Evolutionary conservation across 257 asterid genomes (phyloP), one percentile per base, ranked within the genome.

Genomic region (Przewalskia tangutica): DNA sequence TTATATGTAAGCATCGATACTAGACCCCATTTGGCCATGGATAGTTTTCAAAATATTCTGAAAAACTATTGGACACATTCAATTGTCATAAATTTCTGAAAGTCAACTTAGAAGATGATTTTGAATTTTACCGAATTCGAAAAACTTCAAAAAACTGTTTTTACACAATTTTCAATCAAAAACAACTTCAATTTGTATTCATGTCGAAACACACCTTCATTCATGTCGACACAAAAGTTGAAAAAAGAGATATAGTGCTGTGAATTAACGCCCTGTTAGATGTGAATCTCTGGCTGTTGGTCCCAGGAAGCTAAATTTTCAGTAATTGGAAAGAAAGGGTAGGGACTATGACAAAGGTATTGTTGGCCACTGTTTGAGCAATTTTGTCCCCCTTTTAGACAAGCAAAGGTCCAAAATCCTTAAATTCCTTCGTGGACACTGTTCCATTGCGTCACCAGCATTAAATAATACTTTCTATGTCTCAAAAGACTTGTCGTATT

Each of bases 251-350:
- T 14, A 53, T 5, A 63, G n/a, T 12, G 70, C 70, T 11, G 70
- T 10, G 70, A 18, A 59, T 59, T 20, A 8, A 59, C 8, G 65
- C 65, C 13, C 32, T 20, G 7, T 59, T 27, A 27, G 1, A 27
- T 27, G 77, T 13, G 58, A 12, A 66, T 80, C 81, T 59, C 7
- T 11, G 2, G 55, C 34, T 42, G 58, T 68, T 83, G 63, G 56
- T 38, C 88, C 27, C 86, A 63, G 81, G 70, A 27, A 13, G 18
- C 70, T 48, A 16, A 48, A 20, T 36, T 85, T 83, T 81, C 81
- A 81, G 84, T 81, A 67, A 83, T 60, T 83, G 81, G 70, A 65
- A 87, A 83, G 83, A 83, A 90, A 85, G 56, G 89, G 91, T 89
- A 27, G 86, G 44, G n/a, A 63, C 18, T 32, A 63, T 38, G 70